A percentile compares a stretch with the other conserved stretches of the same genome.
These are phyloP conservation scores for Heimioporus sp. DNA, from an alignment of 768 basidiomycete genomes.

Conservation along the genomic window DNA sequence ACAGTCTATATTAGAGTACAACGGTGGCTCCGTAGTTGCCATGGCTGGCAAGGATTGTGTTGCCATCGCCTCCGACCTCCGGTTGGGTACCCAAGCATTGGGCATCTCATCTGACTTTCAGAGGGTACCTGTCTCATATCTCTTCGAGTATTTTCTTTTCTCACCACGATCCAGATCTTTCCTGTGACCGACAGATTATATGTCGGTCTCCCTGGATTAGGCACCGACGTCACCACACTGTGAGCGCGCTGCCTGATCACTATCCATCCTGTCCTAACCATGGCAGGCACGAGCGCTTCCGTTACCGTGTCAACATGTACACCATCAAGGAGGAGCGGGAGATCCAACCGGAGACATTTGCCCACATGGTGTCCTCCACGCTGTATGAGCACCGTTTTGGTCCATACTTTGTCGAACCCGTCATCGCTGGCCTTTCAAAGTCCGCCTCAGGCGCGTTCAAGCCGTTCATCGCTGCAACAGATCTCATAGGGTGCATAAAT, in stretches of 20 bases:
- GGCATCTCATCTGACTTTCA: conserved; percentile 91
- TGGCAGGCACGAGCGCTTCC: conserved; percentile 80
- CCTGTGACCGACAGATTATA: conserved; percentile 91
- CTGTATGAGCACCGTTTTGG: conserved; percentile 95
- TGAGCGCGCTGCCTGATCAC: conserved; percentile 34
- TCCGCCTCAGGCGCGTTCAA: conserved; percentile 68
- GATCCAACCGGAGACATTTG: conserved; percentile 94
- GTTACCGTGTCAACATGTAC: conserved; percentile 98
- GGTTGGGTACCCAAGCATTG: conserved; percentile 84
- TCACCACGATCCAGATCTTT: conserved; percentile 64
- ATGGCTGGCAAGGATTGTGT: conserved; percentile 99
- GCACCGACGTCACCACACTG: conserved; percentile 92
- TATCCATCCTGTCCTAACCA: conserved; percentile 3
- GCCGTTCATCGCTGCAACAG: conserved; percentile 94
- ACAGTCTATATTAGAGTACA: conserved; percentile 88
- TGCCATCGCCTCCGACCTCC: conserved; percentile 93
- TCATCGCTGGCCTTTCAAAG: conserved; percentile 87
- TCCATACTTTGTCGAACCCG: conserved; percentile 95
- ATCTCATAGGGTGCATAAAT: conserved; percentile 91
- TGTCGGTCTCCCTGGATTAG: conserved; percentile 89
- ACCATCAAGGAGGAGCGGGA: conserved; percentile 98
- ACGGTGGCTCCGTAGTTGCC: conserved; percentile 98
- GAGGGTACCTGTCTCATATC: conserved; percentile 58
- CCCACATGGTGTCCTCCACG: conserved; percentile 92
- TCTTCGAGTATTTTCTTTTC: conserved; percentile 3